Evolutionary conservation across 495 filamentous ascomycete species (phyloP), one percentile per base, ranked within the genome.

Genomic region (Penicillium tannophilum): DNA sequence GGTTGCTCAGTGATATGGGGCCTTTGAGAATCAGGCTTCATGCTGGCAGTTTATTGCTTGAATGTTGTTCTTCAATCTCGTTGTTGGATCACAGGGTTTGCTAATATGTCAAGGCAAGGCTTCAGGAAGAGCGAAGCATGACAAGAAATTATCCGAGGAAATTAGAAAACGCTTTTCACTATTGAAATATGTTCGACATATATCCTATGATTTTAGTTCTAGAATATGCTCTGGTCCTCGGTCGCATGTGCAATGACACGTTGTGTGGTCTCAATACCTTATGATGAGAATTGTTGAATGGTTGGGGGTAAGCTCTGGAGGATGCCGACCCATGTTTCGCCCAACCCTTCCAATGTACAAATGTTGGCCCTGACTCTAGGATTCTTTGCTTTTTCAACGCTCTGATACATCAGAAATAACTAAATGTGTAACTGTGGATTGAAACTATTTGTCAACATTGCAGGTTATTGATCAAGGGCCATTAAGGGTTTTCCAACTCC

Each of bases 1-100:
- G 90, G 87, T 20, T 71, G 70, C 42, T 81, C 78, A 6, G 70
- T 72, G 55, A 79, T 80, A 60, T 80, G 77, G 19, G 63, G 51
- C 49, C 72, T 78, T 56, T 64, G 31, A 43, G 30, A n/a, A 31
- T 19, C 41, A 14, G 54, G 20, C 35, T 43, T 42, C 6, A 53
- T 26, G 19, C 36, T 33, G 10, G 52, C 54, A 56, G 61, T 68
- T 23, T 41, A 11, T 5, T 4, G 1, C 9, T 16, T 30, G 8
- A 1, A 23, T 45, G 5, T 19, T 45, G 28, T 3, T 7, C 1
- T 45, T 45, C 42, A 19, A 45, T 12, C 1, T 19, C 17, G 7
- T 20, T 45, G 3, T 20, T 11, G 2, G 4, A 3, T 45, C 1
- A 45, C 20, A 3, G 17, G n/a, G n/a, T 44, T n/a, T n/a, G 42